Evolutionary conservation across 1,284 basidiomycete genomes (phyloP).

Genomic region (Rhodotorula sp.): DNA sequence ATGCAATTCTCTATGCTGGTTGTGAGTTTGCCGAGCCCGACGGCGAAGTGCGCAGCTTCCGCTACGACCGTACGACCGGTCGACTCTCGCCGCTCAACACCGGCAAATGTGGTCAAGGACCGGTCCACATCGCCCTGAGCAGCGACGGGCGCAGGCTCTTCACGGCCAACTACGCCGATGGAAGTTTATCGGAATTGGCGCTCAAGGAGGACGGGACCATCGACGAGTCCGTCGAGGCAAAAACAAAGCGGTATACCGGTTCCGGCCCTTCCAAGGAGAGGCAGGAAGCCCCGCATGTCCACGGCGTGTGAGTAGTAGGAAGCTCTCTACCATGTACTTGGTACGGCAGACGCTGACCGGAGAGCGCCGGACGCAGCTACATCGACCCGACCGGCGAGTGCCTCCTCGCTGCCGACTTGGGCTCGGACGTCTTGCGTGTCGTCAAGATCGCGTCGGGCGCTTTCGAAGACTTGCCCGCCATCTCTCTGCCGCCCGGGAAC

Average conservation of each 20-base stretch:
- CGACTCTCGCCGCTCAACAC: background rate
- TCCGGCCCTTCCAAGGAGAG: slow-evolving; percentile 26
- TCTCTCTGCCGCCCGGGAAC: slow-evolving; percentile 15
- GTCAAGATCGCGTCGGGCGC: slow-evolving; percentile 8
- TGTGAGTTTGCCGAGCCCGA: slow-evolving; percentile 29
- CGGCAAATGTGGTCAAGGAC: slow-evolving; percentile 11
- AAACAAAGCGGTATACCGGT: slow-evolving; percentile 19
- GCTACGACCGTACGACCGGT: background rate
- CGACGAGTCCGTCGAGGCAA: background rate
- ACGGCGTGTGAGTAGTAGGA: slow-evolving; percentile 21
- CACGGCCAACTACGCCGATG: slow-evolving; percentile 30
- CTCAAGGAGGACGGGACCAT: slow-evolving; percentile 26
- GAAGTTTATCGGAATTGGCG: slow-evolving; percentile 4
- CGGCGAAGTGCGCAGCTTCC: slow-evolving; percentile 13
- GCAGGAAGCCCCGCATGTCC: slow-evolving; percentile 34
- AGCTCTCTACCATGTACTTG: no score
- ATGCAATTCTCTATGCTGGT: slow-evolving; percentile 28
- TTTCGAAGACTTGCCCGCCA: background rate
- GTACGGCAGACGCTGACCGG: background rate
- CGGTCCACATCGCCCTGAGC: slow-evolving; percentile 23
- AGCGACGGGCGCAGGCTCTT: slow-evolving; percentile 12
- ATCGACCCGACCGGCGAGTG: slow-evolving; percentile 29
- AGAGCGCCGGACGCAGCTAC: background rate
- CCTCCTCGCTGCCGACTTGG: slow-evolving; percentile 35
- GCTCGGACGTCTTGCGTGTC: slow-evolving; percentile 27